Evolutionary conservation across 2,329 filamentous ascomycete species (phyloP), one percentile per base, ranked within the genome.

Genomic region (Cyphellophora attinorum): DNA sequence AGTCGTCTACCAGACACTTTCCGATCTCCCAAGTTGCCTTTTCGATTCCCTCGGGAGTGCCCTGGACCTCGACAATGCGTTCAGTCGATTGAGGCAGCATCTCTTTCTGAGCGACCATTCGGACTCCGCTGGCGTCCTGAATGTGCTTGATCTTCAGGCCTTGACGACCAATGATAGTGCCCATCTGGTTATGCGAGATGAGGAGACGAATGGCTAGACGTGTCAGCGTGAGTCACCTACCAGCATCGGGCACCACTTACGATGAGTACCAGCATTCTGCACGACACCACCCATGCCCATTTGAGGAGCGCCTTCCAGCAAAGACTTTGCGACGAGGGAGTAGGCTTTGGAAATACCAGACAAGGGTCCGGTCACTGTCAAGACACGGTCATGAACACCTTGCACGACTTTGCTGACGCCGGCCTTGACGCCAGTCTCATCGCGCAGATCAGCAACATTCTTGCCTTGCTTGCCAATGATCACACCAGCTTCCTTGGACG

Each of bases 121-220:
- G 88, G 39, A 96, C 91, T 46, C 88, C 88, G 4, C 91, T 96
- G 18, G 79, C 80, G 59, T 98, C 91, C 60, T 98, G 91, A 50
- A 98, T 98, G 59, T 95, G 85, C 74, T 98, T 98, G 72, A 98
- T 98, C 72, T 96, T 98, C 49, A 95, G 72, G 40, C 91, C 91
- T 60, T 93, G 84, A 47, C 86, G 79, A 52, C 91, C 91, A 56
- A 98, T 98, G 65, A 98, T 95, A 53, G 91, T 98, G 44, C 91
- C 91, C 91, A 98, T 98, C 65, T 98, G 91, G 61, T 96, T 96
- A 69, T 98, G 89, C 19, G 91, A 98, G 61, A 98, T 96, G 58
- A 98, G 80, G 19, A 98, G 79, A 57, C 94, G 94, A 60, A 98
- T 84, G 42, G 91, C 91, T 98, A 49, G 14, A 41, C 14, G 34